A percentile compares a stretch with the other conserved stretches of the same genome.
Evolutionary conservation across 2,329 filamentous ascomycete genomes (phyloP).

Genomic region (Colletotrichum sp.): DNA sequence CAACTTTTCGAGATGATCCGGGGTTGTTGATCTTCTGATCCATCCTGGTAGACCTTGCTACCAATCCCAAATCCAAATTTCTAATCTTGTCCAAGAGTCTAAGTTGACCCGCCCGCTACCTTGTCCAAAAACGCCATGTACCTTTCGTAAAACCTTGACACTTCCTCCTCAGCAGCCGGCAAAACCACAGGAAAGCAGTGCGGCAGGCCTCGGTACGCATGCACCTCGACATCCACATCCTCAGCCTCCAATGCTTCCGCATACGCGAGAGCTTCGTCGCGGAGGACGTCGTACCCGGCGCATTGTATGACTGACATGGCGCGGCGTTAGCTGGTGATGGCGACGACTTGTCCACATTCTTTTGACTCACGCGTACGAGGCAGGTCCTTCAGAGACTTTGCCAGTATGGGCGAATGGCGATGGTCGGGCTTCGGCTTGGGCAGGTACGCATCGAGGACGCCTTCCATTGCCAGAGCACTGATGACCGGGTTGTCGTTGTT

Average conservation of each 20-base stretch:
- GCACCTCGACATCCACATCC: slow-evolving; percentile 34
- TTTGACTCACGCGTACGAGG: slow-evolving; percentile 36
- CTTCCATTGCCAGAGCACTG: slow-evolving; percentile 31
- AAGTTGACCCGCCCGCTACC: neutral
- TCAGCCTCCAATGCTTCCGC: slow-evolving; percentile 37
- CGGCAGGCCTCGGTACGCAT: slow-evolving; percentile 39
- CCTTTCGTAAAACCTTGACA: neutral
- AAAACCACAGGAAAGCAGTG: slow-evolving; percentile 32
- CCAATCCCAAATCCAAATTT: neutral
- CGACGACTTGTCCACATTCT: too few relatives aligned
- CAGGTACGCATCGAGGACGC: slow-evolving; percentile 37
- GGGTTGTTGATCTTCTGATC: neutral
- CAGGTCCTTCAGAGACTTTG: slow-evolving; percentile 30
- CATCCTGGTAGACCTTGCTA: neutral
- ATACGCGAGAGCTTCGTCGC: slow-evolving; percentile 43
- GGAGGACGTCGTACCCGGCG: slow-evolving; percentile 37
- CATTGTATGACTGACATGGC: slow-evolving; percentile 33
- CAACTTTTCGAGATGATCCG: neutral
- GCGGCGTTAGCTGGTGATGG: neutral
- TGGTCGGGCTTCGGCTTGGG: slow-evolving; percentile 30
- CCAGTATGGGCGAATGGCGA: slow-evolving; percentile 37
- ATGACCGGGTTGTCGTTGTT: slow-evolving; percentile 35
- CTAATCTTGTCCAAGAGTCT: neutral
- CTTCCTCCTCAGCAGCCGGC: neutral
- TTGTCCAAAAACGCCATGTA: neutral